Percentiles rank a stretch among this genome's conserved stretches.
Conservation (phyloP, 2,329 filamentous ascomycete species). For the Colletotrichum sp. region DNA sequence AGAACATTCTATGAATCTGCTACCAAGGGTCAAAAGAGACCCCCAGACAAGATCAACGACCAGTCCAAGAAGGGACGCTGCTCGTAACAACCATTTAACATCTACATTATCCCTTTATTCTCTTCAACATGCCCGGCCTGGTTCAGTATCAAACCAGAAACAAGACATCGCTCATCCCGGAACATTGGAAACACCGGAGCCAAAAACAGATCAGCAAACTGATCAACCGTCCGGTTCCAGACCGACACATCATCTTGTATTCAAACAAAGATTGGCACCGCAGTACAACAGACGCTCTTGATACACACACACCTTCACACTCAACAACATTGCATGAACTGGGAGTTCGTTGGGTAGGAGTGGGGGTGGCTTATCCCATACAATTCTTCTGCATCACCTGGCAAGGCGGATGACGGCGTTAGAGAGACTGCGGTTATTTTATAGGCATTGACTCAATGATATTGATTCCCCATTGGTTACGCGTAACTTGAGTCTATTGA, state of each 20-base stretch:
- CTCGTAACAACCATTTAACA: not conserved
- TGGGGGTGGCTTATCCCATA: not conserved
- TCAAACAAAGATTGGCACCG: not conserved
- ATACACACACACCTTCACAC: not conserved
- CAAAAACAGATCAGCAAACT: not conserved
- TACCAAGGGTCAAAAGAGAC: not conserved
- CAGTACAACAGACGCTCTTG: not conserved
- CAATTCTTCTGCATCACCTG: slow-evolving; percentile 19
- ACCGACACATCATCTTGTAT: not conserved
- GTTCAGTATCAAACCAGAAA: not conserved
- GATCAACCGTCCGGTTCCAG: not conserved
- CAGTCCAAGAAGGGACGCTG: not conserved
- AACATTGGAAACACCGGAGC: not conserved
- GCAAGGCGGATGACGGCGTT: slow-evolving; percentile 21
- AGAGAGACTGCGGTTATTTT: slow-evolving; percentile 10
- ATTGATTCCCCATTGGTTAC: slow-evolving; percentile 1
- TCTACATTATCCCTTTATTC: not conserved
- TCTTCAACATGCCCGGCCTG: not conserved
- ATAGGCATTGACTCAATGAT: slow-evolving; percentile 19
- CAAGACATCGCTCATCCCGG: not conserved
- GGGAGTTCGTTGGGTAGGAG: slow-evolving; percentile 10
- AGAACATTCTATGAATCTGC: not conserved
- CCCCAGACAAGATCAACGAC: not conserved
- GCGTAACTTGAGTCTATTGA: not conserved
- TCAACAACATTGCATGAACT: slow-evolving; percentile 18